Evolutionary conservation across 306 rosid species (phyloP).

Genomic region (Alnus rubra): DNA sequence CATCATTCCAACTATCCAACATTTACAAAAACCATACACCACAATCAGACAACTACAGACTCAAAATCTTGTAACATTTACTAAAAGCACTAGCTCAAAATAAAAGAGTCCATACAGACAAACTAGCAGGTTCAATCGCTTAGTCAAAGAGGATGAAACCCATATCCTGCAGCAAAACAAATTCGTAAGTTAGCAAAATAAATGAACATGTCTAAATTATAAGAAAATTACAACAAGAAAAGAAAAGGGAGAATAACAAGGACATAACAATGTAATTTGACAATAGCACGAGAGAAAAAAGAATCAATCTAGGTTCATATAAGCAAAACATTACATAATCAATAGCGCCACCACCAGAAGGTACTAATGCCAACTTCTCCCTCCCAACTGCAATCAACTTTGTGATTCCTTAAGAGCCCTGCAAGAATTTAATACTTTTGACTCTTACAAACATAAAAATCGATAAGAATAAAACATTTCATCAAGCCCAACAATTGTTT

Average conservation of each 20-base stretch:
- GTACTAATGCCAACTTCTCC: slow-evolving; percentile 66
- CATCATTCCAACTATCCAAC: no score
- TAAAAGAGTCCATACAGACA: slow-evolving; percentile 14
- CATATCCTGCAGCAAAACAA: slow-evolving; percentile 59
- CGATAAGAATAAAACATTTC: no score
- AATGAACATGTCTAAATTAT: neutral
- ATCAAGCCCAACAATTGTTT: no score
- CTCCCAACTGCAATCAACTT: slow-evolving; percentile 71
- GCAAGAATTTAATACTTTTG: no score
- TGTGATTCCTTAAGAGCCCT: slow-evolving; percentile 35
- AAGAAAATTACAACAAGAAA: neutral
- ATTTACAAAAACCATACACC: no score
- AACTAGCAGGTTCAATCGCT: slow-evolving; percentile 11
- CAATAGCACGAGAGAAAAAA: neutral
- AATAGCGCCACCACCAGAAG: slow-evolving; percentile 57
- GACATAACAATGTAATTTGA: neutral
- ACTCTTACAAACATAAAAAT: no score
- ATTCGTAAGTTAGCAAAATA: neutral
- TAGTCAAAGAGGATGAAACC: slow-evolving; percentile 69
- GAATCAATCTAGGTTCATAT: neutral
- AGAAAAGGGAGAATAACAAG: neutral
- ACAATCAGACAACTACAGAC: slow-evolving; percentile 23
- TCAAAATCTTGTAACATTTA: slow-evolving; percentile 30
- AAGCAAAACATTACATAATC: slow-evolving; percentile 54
- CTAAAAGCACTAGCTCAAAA: slow-evolving; percentile 27